Evolutionary conservation across 1,284 basidiomycete species (phyloP).

Genomic region (Sporisorium graminicola): DNA sequence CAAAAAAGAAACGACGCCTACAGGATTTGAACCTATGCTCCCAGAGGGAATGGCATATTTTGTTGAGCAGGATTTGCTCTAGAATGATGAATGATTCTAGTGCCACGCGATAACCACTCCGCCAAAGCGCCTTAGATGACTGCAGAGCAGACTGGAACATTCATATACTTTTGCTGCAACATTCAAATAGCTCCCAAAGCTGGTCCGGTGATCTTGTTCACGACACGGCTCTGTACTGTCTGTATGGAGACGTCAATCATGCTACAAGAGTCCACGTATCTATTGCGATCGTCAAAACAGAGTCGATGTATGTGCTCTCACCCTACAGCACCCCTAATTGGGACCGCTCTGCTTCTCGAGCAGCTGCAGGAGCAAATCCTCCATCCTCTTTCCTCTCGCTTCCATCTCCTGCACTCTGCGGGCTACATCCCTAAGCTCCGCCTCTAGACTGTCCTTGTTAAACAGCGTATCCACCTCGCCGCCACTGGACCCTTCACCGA

Average conservation of each 20-base stretch:
- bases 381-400: slow-evolving; percentile 45
- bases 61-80: slow-evolving; percentile 30
- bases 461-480: neutral
- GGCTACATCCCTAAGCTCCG: slow-evolving; percentile 31
- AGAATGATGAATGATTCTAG: slow-evolving; percentile 37
- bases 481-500: neutral
- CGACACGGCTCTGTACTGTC: too few species aligned
- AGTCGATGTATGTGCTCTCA: neutral
- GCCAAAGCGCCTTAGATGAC: slow-evolving; percentile 35
- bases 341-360: slow-evolving; percentile 19
- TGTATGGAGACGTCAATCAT: too few species aligned
- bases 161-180: neutral
- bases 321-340: neutral
- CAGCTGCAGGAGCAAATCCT: slow-evolving; percentile 40
- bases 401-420: slow-evolving; percentile 45
- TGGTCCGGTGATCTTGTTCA: too few species aligned
- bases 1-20: slow-evolving; percentile 32
- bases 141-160: too few species aligned
- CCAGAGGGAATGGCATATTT: slow-evolving; percentile 48
- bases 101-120: slow-evolving; percentile 53
- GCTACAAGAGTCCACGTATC: too few species aligned
- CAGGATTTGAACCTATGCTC: slow-evolving; percentile 53
- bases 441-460: slow-evolving; percentile 15
- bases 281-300: neutral
- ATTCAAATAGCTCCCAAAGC: too few species aligned